A percentile compares a stretch with the other conserved stretches of the same genome.
phyloP scores from a whole-genome alignment of 2,329 filamentous ascomycete species.

The Paracorniculantispora psalliotae region DNA sequence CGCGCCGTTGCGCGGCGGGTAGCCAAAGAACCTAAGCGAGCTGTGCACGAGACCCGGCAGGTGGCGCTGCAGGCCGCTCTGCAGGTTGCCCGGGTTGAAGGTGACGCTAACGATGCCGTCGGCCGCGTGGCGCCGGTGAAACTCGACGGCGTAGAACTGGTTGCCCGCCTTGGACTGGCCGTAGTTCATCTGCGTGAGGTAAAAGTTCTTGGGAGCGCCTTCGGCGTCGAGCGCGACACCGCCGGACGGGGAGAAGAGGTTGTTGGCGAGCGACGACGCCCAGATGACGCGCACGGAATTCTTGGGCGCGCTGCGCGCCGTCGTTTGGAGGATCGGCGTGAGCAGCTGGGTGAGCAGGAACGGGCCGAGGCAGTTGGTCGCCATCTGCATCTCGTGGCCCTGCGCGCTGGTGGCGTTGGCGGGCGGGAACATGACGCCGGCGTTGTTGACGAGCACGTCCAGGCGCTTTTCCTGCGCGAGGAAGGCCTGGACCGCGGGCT shows the following conservation, averaged over 20 bases:
- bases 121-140: slow-evolving; percentile 19
- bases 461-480: slow-evolving; percentile 21
- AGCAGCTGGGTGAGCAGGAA: slow-evolving; percentile 32
- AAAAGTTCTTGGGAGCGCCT: slow-evolving; percentile 9
- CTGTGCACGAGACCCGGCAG: slow-evolving; percentile 16
- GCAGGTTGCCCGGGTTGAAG: slow-evolving; percentile 30
- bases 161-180: slow-evolving; percentile 20
- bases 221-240: neutral
- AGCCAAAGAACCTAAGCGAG: slow-evolving; percentile 14
- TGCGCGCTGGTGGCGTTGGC: slow-evolving; percentile 29
- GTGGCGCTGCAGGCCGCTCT: slow-evolving; percentile 25
- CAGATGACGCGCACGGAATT: slow-evolving; percentile 20
- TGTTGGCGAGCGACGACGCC: slow-evolving; percentile 20
- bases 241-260: slow-evolving; percentile 13
- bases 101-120: slow-evolving; percentile 22
- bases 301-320: slow-evolving; percentile 23
- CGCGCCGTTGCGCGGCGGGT: slow-evolving; percentile 7
- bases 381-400: slow-evolving; percentile 33
- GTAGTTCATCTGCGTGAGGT: slow-evolving; percentile 17
- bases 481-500: slow-evolving; percentile 20
- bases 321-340: slow-evolving; percentile 25
- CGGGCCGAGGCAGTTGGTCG: slow-evolving; percentile 32
- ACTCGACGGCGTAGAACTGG: slow-evolving; percentile 20
- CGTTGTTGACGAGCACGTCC: slow-evolving; percentile 35
- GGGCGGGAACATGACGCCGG: slow-evolving; percentile 32